Evolutionary conservation across 257 asterid genomes (phyloP).

Genomic region (Jasminum sambac): DNA sequence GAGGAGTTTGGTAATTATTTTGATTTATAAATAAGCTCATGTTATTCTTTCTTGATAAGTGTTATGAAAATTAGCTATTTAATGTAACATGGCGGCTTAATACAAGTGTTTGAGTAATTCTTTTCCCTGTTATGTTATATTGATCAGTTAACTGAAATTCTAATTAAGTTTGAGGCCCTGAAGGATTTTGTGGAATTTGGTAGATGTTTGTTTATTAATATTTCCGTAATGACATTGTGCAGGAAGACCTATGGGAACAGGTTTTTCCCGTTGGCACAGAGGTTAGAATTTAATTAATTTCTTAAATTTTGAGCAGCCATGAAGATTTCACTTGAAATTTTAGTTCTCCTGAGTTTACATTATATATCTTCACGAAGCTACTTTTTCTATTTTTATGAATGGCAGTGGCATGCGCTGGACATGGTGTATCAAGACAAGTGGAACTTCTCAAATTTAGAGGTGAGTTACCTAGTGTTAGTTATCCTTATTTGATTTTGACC

Average conservation of each 20-base stretch:
- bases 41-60: too few species aligned
- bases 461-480: constrained; percentile 35
- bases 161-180: not conserved
- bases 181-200: not conserved
- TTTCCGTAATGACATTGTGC: constrained; percentile 24
- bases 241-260: constrained; percentile 80
- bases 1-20: constrained; percentile 60
- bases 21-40: not conserved
- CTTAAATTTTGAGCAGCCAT: not conserved
- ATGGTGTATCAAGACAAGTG: constrained; percentile 81
- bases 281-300: constrained; percentile 33
- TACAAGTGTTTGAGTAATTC: not conserved
- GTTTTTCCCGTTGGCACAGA: constrained; percentile 82
- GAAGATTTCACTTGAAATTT: not conserved
- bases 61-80: too few species aligned
- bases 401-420: constrained; percentile 97
- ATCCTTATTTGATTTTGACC: not conserved
- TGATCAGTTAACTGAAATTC: too few species aligned
- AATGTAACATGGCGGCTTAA: not conserved
- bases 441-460: constrained; percentile 80
- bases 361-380: too few species aligned
- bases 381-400: constrained; percentile 18
- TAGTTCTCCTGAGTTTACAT: not conserved
- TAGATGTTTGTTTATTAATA: not conserved
- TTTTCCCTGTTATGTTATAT: too few species aligned